Conservation (phyloP, 768 basidiomycete genomes). For the Amanita pallidorosea region DNA sequence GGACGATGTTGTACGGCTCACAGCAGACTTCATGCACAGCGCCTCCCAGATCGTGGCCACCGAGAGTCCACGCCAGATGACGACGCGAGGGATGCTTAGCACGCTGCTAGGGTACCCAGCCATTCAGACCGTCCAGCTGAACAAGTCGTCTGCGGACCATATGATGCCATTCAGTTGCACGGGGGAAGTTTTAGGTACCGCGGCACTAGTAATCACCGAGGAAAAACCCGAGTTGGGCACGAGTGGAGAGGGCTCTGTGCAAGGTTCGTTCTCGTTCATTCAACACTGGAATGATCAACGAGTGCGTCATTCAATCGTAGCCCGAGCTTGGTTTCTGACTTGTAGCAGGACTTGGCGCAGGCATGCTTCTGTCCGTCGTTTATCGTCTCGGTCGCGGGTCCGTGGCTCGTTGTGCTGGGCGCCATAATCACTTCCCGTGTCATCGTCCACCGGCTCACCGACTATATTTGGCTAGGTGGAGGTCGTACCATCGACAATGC, state of each 20-base stretch:
- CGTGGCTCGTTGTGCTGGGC: conserved; percentile 9
- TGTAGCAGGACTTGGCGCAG: neutral
- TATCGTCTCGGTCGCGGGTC: conserved; percentile 8
- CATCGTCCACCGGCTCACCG: conserved; percentile 9
- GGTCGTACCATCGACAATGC: neutral
- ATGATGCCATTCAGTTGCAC: neutral
- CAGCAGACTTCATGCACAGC: neutral
- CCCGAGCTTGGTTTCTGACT: neutral
- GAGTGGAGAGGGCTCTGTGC: neutral
- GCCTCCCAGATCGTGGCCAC: neutral
- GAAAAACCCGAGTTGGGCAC: neutral
- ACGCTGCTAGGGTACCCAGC: neutral
- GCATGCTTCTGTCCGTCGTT: conserved; percentile 8
- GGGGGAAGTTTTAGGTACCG: neutral
- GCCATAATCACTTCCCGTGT: conserved; percentile 7
- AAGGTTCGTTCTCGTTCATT: neutral
- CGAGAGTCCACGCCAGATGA: neutral
- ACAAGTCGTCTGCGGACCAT: neutral
- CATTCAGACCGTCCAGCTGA: neutral
- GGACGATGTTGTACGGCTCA: neutral
- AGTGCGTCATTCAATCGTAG: neutral
- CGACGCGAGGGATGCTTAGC: neutral
- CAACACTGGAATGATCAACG: neutral
- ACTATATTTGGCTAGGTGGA: conserved; percentile 9
- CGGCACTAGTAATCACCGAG: neutral